Conservation (phyloP, 495 filamentous ascomycete species). For the Podospora pseudocomata region DNA sequence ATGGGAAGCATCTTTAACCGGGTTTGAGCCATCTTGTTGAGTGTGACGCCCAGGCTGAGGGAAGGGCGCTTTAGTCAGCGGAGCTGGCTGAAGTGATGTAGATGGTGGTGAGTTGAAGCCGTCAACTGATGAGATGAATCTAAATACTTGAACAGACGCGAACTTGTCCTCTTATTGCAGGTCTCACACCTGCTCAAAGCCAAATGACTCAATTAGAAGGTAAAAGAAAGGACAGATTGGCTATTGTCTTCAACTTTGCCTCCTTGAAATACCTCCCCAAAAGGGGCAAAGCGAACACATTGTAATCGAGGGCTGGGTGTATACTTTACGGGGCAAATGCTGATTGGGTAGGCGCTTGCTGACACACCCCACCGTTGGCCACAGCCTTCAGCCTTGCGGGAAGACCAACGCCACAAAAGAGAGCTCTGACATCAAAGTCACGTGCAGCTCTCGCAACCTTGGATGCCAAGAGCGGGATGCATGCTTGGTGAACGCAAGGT, state of each 20-base stretch:
- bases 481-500: conserved; percentile 7
- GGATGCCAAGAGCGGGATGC: conserved; percentile 18
- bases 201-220: conserved; percentile 26
- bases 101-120: conserved; percentile 8
- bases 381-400: neutral
- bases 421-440: conserved; percentile 12
- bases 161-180: neutral
- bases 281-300: neutral
- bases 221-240: conserved; percentile 33
- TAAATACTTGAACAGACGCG: neutral
- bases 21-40: conserved; percentile 21
- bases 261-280: conserved; percentile 2
- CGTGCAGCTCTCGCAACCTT: conserved; percentile 12
- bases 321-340: conserved; percentile 30
- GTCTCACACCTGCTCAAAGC: neutral
- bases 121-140: neutral
- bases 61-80: neutral
- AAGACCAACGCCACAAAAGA: conserved; percentile 4
- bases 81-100: neutral
- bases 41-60: neutral
- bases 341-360: conserved; percentile 23
- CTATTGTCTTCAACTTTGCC: conserved; percentile 16
- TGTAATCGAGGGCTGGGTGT: neutral
- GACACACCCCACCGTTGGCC: neutral
- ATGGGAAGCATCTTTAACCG: conserved; percentile 21